Evolutionary conservation across 2,329 filamentous ascomycete species (phyloP).

Genomic region (Fusarium drepaniforme): DNA sequence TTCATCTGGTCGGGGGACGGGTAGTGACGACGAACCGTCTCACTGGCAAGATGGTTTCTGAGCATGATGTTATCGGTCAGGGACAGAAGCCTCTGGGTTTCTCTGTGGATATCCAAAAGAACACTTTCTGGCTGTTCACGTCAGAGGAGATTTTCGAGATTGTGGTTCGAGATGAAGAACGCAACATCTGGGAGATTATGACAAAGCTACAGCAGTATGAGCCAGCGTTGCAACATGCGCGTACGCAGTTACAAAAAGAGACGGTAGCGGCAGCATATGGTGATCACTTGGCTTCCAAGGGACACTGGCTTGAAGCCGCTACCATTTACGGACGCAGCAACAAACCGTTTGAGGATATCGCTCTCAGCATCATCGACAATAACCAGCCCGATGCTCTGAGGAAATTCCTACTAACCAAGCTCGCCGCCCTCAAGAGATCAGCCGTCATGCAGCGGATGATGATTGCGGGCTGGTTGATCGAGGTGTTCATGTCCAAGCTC

Average conservation of each 20-base stretch:
- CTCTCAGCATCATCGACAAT: constrained; percentile 89
- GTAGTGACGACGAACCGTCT: constrained; percentile 89
- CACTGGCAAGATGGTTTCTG: constrained; percentile 86
- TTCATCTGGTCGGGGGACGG: constrained; percentile 84
- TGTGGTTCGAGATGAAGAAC: constrained; percentile 87
- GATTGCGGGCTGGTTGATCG: constrained; percentile 94
- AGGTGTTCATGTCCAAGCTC: constrained; percentile 97
- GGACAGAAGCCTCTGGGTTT: constrained; percentile 86
- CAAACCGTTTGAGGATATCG: constrained; percentile 97
- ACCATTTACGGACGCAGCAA: constrained; percentile 93
- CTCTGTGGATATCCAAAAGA: constrained; percentile 91
- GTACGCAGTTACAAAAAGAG: constrained; percentile 84
- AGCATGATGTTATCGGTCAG: constrained; percentile 85
- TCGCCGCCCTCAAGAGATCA: constrained; percentile 84
- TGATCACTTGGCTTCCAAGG: constrained; percentile 85
- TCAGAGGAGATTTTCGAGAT: constrained; percentile 93
- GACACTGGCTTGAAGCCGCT: constrained; percentile 87
- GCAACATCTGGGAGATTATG: constrained; percentile 96
- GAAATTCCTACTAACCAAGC: constrained; percentile 88
- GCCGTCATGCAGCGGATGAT: constrained; percentile 93
- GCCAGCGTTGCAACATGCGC: constrained; percentile 86
- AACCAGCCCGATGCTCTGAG: constrained; percentile 90
- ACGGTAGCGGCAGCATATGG: constrained; percentile 92
- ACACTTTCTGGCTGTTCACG: constrained; percentile 98
- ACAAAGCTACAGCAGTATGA: constrained; percentile 89